Conservation (phyloP, 2,329 filamentous ascomycete genomes). For the Alternaria panax region DNA sequence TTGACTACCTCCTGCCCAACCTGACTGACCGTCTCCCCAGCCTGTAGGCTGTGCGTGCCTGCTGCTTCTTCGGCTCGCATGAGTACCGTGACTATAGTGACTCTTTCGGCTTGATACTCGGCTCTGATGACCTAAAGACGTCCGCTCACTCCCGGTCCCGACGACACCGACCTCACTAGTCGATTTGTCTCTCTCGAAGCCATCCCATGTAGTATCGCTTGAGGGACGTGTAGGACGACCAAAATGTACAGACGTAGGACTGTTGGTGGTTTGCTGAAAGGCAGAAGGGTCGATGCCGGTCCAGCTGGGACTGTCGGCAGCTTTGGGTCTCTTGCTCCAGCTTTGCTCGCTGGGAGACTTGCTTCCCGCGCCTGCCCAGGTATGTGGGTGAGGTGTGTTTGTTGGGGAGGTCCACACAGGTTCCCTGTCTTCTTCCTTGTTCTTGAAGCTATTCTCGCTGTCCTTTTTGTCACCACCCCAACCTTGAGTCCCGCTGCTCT, state of each 20-base stretch:
- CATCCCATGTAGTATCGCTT: constrained; percentile 26
- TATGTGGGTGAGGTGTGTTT: constrained; percentile 7
- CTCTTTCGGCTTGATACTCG: not conserved
- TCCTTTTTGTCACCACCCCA: not conserved
- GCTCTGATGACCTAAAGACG: constrained; percentile 13
- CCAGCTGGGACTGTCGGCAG: constrained; percentile 4
- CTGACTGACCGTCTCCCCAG: not conserved
- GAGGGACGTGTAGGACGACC: not conserved
- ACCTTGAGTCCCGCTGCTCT: not conserved
- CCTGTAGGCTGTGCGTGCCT: not conserved
- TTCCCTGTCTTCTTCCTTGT: not conserved
- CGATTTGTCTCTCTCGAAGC: constrained; percentile 27
- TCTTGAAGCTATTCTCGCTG: not conserved
- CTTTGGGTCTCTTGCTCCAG: constrained; percentile 3
- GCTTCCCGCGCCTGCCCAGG: not conserved
- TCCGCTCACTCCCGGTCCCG: constrained; percentile 16
- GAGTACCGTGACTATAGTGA: not conserved
- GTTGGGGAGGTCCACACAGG: not conserved
- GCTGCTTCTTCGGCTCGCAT: not conserved
- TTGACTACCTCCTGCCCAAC: not conserved
- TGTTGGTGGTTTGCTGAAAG: not conserved
- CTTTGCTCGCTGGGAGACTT: not conserved
- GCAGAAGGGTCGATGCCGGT: not conserved
- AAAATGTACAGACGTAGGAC: not conserved
- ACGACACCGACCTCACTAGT: constrained; percentile 29